Percentiles rank a stretch among this genome's conserved stretches.
These are phyloP conservation scores for Cyberlindnera subsufficiens DNA, from an alignment of 805 yeast species.

Conservation along the genomic window DNA sequence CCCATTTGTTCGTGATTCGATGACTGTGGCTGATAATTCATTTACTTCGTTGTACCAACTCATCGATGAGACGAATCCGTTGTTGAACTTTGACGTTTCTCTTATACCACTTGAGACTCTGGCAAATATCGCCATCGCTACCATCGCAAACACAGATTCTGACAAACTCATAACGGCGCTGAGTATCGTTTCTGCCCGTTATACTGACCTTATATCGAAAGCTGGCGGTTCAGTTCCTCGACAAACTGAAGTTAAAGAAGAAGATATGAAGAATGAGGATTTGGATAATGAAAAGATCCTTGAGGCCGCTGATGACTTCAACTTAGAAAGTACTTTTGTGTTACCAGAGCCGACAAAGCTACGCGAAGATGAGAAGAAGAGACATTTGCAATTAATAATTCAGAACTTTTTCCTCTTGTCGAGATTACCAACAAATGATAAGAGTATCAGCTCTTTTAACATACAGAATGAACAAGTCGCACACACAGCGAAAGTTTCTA, in stretches of 20 bases:
- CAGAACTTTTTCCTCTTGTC: constrained; percentile 51
- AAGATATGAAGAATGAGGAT: constrained; percentile 19
- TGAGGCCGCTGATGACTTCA: constrained; percentile 26
- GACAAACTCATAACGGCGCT: constrained; percentile 57
- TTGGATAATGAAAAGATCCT: constrained; percentile 18
- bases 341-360: constrained; percentile 56
- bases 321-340: constrained; percentile 38
- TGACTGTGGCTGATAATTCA: constrained; percentile 34
- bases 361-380: constrained; percentile 47
- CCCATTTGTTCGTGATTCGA: constrained; percentile 28
- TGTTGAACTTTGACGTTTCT: constrained; percentile 65
- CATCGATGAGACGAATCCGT: constrained; percentile 52
- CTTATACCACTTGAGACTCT: constrained; percentile 60
- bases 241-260: constrained; percentile 26
- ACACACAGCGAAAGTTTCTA: constrained; percentile 21
- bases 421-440: constrained; percentile 20
- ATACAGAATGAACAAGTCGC: constrained; percentile 16
- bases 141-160: constrained; percentile 51
- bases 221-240: constrained; percentile 5
- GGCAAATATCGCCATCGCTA: constrained; percentile 57
- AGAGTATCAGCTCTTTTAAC: constrained; percentile 15
- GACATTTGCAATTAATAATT: constrained; percentile 52
- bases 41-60: constrained; percentile 66
- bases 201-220: constrained; percentile 36
- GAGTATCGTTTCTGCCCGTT: constrained; percentile 64